These are phyloP conservation scores for Phytophthora constricta DNA, from an alignment of 352 stramenopile genomes.

Conservation along the genomic window DNA sequence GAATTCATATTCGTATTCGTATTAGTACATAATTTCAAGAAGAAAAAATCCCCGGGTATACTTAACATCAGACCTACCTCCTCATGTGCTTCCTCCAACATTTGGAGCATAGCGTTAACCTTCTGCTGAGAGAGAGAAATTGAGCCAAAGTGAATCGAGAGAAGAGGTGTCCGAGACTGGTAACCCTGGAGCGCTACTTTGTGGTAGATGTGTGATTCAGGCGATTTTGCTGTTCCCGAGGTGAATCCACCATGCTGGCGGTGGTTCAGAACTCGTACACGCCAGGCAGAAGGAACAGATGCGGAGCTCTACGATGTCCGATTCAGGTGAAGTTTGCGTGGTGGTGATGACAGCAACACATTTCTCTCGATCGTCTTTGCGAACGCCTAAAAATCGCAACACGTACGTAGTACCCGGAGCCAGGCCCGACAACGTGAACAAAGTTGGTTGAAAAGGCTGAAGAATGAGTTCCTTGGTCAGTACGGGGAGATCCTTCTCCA, in stretches of 20 bases:
- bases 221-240: neutral
- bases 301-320: neutral
- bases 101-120: constrained; percentile 21
- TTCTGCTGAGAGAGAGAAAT: constrained; percentile 23
- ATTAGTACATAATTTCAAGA: no score
- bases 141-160: constrained; percentile 32
- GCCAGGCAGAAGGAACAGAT: constrained; percentile 10
- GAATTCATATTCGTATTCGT: neutral
- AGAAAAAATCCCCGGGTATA: no score
- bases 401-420: constrained; percentile 41
- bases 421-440: constrained; percentile 31
- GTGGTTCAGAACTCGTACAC: constrained; percentile 27
- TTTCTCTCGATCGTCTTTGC: constrained; percentile 35
- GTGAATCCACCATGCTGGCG: neutral
- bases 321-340: neutral
- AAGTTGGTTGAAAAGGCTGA: constrained; percentile 22
- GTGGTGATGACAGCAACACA: constrained; percentile 42
- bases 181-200: constrained; percentile 22
- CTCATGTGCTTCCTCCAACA: constrained; percentile 5
- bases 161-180: constrained; percentile 1
- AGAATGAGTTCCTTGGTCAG: constrained; percentile 10
- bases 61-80: no score
- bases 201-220: constrained; percentile 24
- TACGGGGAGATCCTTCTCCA: neutral
- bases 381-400: constrained; percentile 51